Percentiles rank a stretch among this genome's conserved stretches.
Conservation (phyloP, 2,329 filamentous ascomycete genomes). For the Neobulgaria alba region DNA sequence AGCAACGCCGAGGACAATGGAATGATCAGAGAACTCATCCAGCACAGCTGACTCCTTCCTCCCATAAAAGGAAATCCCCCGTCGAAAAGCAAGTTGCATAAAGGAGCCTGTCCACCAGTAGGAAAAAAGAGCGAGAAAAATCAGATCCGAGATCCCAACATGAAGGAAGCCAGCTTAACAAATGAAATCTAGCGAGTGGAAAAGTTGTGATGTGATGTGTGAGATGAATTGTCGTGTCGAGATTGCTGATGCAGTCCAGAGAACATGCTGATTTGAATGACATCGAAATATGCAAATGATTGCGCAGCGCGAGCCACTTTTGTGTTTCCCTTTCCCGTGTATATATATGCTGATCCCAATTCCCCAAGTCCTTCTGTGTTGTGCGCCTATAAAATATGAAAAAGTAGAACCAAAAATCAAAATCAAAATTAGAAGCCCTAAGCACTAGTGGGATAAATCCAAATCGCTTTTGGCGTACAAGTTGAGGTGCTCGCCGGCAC, state of each 20-base stretch:
- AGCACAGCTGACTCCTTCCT: slow-evolving; percentile 2
- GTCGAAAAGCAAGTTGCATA: too few species aligned
- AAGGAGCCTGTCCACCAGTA: slow-evolving; percentile 8
- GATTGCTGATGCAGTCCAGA: too few species aligned
- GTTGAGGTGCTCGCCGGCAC: slow-evolving; percentile 2
- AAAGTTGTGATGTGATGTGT: slow-evolving; percentile 1
- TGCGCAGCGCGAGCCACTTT: slow-evolving; percentile 29
- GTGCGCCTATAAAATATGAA: slow-evolving; percentile 18
- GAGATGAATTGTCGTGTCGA: too few species aligned
- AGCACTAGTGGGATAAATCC: slow-evolving; percentile 1
- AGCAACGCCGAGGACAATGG: background rate
- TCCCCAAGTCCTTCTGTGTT: slow-evolving; percentile 17
- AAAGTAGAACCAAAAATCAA: slow-evolving; percentile 12
- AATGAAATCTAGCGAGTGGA: slow-evolving; percentile 18
- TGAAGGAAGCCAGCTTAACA: slow-evolving; percentile 4
- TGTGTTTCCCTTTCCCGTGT: slow-evolving; percentile 22
- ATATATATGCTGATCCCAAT: slow-evolving; percentile 17
- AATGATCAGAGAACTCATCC: background rate
- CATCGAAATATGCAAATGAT: slow-evolving; percentile 1
- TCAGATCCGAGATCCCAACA: slow-evolving; percentile 1
- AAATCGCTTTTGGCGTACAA: background rate
- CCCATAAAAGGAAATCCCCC: too few species aligned
- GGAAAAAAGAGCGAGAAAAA: background rate
- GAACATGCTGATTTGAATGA: too few species aligned
- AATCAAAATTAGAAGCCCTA: slow-evolving; percentile 3